Evolutionary conservation across 2,329 filamentous ascomycete genomes (phyloP), one percentile per base, ranked within the genome.

Genomic region (Claviceps purpurea): DNA sequence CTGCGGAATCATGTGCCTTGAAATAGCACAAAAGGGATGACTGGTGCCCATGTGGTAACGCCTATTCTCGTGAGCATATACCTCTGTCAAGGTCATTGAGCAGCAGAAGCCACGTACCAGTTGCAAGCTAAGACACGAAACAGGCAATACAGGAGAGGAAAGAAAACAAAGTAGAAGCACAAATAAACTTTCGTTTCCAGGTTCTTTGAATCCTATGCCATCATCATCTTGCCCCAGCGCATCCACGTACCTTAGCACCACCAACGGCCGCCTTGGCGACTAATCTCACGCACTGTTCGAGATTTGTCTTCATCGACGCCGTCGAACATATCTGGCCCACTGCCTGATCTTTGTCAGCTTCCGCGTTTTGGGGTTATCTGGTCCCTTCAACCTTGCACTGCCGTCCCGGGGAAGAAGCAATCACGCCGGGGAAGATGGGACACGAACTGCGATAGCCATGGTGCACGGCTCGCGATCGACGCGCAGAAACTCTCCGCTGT

Each of bases 291-390:
- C 89, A 95, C 67, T 91, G 85, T 49, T 78, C 73, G 45, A 96
- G 79, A 66, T 96, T 97, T 61, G 85, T 78, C 57, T 78, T 70
- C 73, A 93, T 82, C 57, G 79, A 86, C 55, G 82, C 76, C 54
- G 88, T 94, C 40, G 89, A 90, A 70, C 89, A 90, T 68, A 96
- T 81, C 70, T 96, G 91, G 38, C 89, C 90, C 46, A 95, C 76
- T 58, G 89, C 89, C 89, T 57, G 37, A 34, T 26, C 16, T 7
- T 50, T 30, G 49, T 38, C 14, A 41, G 38, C 20, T 47, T 13
- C 26, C 42, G 42, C 24, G 42, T 14, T 43, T 2, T 24, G 11
- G 3, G 4, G 11, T 22, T 20, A 14, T 24, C 20, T 43, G 11
- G 20, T 14, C 41, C 41, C 18, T 34, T 34, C 10, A 10, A 34